These are phyloP conservation scores for Candida piceae DNA, from an alignment of 805 yeast genomes.

Conservation along the genomic window DNA sequence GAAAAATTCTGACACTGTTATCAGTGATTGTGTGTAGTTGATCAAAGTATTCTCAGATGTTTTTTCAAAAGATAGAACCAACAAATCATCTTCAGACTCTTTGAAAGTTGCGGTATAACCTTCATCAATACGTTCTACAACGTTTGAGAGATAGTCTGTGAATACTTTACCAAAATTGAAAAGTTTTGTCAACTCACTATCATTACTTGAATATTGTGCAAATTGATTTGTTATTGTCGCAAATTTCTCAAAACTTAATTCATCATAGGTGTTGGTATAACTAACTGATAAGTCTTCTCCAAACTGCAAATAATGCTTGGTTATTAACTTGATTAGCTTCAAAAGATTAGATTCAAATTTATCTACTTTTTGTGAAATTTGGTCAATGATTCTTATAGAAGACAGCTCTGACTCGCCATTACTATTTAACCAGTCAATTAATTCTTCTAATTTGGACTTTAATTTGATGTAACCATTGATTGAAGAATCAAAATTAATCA, in stretches of 20 bases:
- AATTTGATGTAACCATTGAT: slow-evolving; percentile 16
- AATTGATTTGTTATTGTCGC: slow-evolving; percentile 11
- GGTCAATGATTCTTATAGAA: slow-evolving; percentile 12
- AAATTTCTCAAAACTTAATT: slow-evolving; percentile 13
- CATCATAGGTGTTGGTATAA: slow-evolving; percentile 8
- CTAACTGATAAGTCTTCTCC: slow-evolving; percentile 6
- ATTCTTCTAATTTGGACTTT: slow-evolving; percentile 7
- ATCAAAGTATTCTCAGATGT: not conserved
- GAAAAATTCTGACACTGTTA: slow-evolving; percentile 19
- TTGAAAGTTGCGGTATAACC: slow-evolving; percentile 7
- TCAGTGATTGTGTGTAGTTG: slow-evolving; percentile 15
- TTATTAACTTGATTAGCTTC: slow-evolving; percentile 5
- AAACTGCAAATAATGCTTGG: slow-evolving; percentile 14
- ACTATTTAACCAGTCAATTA: slow-evolving; percentile 9
- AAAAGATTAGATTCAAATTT: slow-evolving; percentile 7
- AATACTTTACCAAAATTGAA: slow-evolving; percentile 23
- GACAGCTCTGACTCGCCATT: not conserved
- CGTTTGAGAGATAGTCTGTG: slow-evolving; percentile 17
- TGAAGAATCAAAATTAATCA: slow-evolving; percentile 9
- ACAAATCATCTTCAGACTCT: not conserved
- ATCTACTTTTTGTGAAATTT: slow-evolving; percentile 9
- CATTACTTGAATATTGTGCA: slow-evolving; percentile 1
- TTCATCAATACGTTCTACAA: slow-evolving; percentile 11
- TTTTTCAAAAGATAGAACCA: slow-evolving; percentile 4
- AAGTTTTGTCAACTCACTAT: slow-evolving; percentile 6